Evolutionary conservation across 257 asterid genomes (phyloP).

Genomic region (Nicotiana otophora): DNA sequence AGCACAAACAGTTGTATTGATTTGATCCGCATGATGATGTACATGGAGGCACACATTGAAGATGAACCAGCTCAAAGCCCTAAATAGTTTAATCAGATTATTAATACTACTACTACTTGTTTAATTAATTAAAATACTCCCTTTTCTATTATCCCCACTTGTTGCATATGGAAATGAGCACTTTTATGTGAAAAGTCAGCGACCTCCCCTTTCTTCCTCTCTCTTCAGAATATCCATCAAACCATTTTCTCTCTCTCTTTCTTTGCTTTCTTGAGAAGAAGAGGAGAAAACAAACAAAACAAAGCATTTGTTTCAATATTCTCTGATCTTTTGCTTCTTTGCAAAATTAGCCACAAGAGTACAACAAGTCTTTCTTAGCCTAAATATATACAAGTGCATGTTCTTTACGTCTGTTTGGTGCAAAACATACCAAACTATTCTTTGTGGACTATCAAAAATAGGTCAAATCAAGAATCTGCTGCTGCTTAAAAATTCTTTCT

Average conservation of each 20-base stretch:
- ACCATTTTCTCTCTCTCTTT: conserved; percentile 15
- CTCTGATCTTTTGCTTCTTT: neutral
- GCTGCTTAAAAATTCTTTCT: neutral
- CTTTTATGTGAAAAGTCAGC: conserved; percentile 66
- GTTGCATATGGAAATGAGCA: conserved; percentile 45
- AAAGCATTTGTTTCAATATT: conserved; percentile 8
- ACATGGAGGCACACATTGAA: conserved; percentile 7
- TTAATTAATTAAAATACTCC: conserved; percentile 2
- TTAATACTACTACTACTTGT: conserved; percentile 7
- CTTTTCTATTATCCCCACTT: conserved; percentile 13
- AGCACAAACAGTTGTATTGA: conserved; percentile 37
- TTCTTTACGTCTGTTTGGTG: conserved; percentile 24
- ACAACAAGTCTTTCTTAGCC: conserved; percentile 1
- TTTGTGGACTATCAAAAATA: conserved; percentile 8
- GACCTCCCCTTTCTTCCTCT: conserved; percentile 21
- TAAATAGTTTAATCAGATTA: conserved; percentile 23
- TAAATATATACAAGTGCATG: conserved; percentile 22
- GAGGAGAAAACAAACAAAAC: neutral
- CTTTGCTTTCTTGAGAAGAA: conserved; percentile 5
- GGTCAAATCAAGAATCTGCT: neutral
- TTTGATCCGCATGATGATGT: conserved; percentile 29
- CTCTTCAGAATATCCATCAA: conserved; percentile 13
- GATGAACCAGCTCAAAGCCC: conserved; percentile 23
- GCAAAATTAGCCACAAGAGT: neutral
- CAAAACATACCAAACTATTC: conserved; percentile 14